Percentiles rank a stretch among this genome's conserved stretches.
Evolutionary conservation across 257 asterid genomes (phyloP).

Genomic region (Datura wrightii): DNA sequence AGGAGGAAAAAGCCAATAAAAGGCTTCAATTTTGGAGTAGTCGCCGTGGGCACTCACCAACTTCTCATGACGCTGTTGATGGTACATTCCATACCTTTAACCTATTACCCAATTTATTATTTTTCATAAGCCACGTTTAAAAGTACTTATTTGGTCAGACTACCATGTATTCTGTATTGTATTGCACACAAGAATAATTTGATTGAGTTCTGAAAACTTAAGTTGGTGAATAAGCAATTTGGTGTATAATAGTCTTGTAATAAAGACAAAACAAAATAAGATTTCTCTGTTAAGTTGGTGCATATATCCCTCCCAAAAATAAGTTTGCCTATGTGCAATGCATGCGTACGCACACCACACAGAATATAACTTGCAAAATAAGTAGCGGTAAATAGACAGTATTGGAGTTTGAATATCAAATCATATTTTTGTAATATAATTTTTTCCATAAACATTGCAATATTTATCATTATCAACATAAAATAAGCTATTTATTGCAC

Average conservation of each 20-base stretch:
- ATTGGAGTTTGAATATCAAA: conserved; percentile 24
- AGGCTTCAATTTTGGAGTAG: conserved; percentile 85
- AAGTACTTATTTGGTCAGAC: background rate
- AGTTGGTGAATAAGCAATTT: conserved; percentile 1
- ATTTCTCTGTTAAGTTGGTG: background rate
- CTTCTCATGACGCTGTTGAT: conserved; percentile 87
- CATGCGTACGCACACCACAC: background rate
- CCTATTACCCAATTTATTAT: background rate
- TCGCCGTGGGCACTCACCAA: conserved; percentile 85
- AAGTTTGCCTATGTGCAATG: conserved; percentile 11
- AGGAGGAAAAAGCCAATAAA: conserved; percentile 73
- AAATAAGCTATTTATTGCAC: background rate
- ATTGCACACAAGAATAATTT: background rate
- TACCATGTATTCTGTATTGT: background rate
- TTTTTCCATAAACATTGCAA: background rate
- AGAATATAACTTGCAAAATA: conserved; percentile 2
- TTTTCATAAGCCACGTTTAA: background rate
- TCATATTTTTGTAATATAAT: background rate
- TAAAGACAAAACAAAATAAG: background rate
- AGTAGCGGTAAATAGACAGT: background rate
- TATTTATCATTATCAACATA: conserved; percentile 6
- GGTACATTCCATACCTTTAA: conserved; percentile 46
- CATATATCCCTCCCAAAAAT: background rate
- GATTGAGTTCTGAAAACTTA: background rate
- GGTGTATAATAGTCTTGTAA: conserved; percentile 5